Evolutionary conservation across 2,329 filamentous ascomycete genomes (phyloP), one percentile per base, ranked within the genome.

Genomic region (Xylariaceae sp.): DNA sequence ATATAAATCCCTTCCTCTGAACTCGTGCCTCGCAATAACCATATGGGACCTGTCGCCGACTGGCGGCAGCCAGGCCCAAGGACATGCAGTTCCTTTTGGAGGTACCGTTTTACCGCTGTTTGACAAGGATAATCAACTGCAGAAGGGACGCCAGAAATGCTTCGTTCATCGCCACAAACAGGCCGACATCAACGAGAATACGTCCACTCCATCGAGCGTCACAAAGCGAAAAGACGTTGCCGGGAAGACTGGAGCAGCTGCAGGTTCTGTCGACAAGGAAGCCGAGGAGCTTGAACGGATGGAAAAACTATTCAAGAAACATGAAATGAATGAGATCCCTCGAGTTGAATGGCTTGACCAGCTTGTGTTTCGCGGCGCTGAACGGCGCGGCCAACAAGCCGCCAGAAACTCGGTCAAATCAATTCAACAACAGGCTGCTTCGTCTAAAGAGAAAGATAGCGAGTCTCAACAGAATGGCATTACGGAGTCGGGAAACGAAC

Each of bases 241-340:
- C 2, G 77, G 73, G 53, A 79, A 76, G 41, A 76, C 74, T 4
- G 73, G 74, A 1, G 72, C 78, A 2, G 19, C 48, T 6, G 6
- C 50, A 1, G 74, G 78, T 1, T 69, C 75, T 0, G 74, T 82
- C n/a, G 84, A 88, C 54, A 86, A 86, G 62, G 84, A 95, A 56
- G 74, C 74, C n/a, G 85, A 89, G 51, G 94, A 99, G 71, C 80
- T 96, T 58, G 91, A 96, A 64, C 80, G 94, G 19, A 80, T 99
- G 62, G 91, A 97, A 67, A 86, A 84, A 51, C 72, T 97, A 27
- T 88, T 99, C 68, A 99, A 99, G 73, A 95, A 96, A 72, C 94
- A 97, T 67, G 95, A 99, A 68, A 95, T 96, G 87, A 91, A 91
- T 19, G 94, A 99, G 69, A 92, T 99, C 30, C 85, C 89, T 0